Percentiles rank a stretch among this genome's conserved stretches.
phyloP scores from a whole-genome alignment of 495 filamentous ascomycete genomes.

The Penicillium flavigenum region DNA sequence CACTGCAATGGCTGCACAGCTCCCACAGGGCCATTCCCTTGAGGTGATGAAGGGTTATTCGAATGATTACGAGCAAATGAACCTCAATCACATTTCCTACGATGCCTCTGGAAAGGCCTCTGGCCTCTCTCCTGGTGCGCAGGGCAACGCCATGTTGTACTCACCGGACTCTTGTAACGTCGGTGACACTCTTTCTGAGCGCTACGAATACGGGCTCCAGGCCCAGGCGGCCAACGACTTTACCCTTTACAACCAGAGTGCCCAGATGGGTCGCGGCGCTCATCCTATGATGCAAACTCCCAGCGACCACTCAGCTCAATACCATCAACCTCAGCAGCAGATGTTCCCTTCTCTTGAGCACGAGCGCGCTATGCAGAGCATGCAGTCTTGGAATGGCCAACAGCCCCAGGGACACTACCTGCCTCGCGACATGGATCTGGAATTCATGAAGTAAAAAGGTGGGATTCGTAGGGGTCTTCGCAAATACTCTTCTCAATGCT shows the following conservation, averaged over 20 bases:
- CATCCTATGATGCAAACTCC: constrained; percentile 6
- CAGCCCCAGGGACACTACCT: constrained; percentile 15
- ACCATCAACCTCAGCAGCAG: constrained; percentile 12
- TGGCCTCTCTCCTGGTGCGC: constrained; percentile 61
- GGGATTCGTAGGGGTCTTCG: background rate
- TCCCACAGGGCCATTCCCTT: constrained; percentile 25
- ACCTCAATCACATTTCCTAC: constrained; percentile 6
- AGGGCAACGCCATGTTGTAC: constrained; percentile 63
- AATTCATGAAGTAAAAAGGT: constrained; percentile 19
- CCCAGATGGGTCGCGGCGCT: constrained; percentile 4
- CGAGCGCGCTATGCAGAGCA: constrained; percentile 14
- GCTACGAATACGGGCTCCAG: constrained; percentile 43
- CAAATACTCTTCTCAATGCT: background rate
- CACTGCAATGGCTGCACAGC: constrained; percentile 36
- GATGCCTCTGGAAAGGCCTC: constrained; percentile 26
- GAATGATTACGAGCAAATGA: constrained; percentile 19
- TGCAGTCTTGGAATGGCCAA: constrained; percentile 21
- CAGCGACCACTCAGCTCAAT: constrained; percentile 2
- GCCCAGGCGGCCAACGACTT: constrained; percentile 45
- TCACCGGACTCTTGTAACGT: constrained; percentile 50
- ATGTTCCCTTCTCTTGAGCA: constrained; percentile 30
- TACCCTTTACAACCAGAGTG: constrained; percentile 36
- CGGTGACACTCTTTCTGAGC: constrained; percentile 37
- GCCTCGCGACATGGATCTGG: constrained; percentile 20
- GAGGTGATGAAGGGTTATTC: constrained; percentile 29